phyloP scores from a whole-genome alignment of 164 flowering plant species.

The Chimonanthus salicifolius region DNA sequence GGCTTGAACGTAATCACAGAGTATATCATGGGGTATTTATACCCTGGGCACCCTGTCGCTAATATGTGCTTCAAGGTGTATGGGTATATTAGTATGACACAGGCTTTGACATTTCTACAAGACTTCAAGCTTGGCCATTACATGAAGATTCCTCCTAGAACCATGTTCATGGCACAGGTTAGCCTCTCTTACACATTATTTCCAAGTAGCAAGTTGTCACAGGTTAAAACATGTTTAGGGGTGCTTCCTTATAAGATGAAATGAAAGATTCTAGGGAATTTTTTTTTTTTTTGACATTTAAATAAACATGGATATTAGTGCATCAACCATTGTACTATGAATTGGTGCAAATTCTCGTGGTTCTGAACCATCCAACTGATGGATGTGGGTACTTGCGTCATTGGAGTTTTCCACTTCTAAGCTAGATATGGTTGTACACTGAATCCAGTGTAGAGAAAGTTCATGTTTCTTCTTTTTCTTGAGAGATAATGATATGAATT shows the following conservation, averaged over 20 bases:
- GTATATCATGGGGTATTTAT: conserved; percentile 74
- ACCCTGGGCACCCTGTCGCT: conserved; percentile 84
- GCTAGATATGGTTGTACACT: neutral
- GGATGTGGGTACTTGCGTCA: too few relatives aligned
- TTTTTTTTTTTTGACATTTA: too few relatives aligned
- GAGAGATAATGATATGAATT: too few relatives aligned
- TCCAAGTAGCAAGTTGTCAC: neutral
- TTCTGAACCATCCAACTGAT: too few relatives aligned
- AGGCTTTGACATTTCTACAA: conserved; percentile 73
- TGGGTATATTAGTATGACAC: conserved; percentile 82
- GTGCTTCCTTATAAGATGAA: neutral
- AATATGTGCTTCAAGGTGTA: conserved; percentile 94
- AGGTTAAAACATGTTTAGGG: neutral
- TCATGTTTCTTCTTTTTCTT: neutral
- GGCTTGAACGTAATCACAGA: conserved; percentile 80
- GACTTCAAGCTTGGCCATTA: conserved; percentile 97
- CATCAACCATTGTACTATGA: too few relatives aligned
- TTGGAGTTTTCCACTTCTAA: neutral
- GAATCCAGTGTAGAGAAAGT: neutral
- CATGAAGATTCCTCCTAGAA: conserved; percentile 94
- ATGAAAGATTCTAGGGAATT: neutral
- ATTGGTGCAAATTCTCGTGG: neutral
- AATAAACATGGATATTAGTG: neutral
- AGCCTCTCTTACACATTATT: neutral
- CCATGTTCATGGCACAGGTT: conserved; percentile 96